Evolutionary conservation across 163 green algal genomes (phyloP).

Genomic region (Botryococcus braunii): DNA sequence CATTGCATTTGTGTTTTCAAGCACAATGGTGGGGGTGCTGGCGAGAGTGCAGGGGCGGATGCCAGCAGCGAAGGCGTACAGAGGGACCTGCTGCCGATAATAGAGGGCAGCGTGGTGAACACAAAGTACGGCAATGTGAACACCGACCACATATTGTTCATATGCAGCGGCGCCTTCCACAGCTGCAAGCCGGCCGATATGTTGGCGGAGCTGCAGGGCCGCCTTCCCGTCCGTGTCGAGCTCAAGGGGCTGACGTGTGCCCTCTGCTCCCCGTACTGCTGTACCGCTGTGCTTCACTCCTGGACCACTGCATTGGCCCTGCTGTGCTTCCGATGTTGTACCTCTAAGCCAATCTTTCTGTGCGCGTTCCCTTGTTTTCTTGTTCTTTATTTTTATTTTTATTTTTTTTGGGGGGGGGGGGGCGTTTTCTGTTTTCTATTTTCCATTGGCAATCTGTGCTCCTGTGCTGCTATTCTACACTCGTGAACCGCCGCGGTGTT

Average conservation of each 20-base stretch:
- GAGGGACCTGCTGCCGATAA: slow-evolving; percentile 93
- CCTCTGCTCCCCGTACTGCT: background rate
- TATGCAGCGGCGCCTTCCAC: slow-evolving; percentile 73
- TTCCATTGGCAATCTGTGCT: no score
- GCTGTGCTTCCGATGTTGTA: slow-evolving; percentile 4
- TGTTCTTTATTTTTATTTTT: no score
- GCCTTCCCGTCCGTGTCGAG: slow-evolving; percentile 89
- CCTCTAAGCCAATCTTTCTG: no score
- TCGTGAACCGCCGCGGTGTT: no score
- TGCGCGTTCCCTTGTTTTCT: no score
- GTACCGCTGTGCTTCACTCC: no score
- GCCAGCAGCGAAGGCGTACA: slow-evolving; percentile 87
- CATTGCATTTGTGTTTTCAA: background rate
- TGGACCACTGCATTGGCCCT: background rate
- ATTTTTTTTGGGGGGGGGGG: no score
- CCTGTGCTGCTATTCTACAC: no score
- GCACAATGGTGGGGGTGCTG: no score
- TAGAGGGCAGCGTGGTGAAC: slow-evolving; percentile 73
- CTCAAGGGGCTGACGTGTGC: slow-evolving; percentile 64
- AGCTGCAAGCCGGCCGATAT: slow-evolving; percentile 85
- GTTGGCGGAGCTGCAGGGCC: slow-evolving; percentile 91
- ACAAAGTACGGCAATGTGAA: slow-evolving; percentile 92
- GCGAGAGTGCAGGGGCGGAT: slow-evolving; percentile 40
- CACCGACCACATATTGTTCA: slow-evolving; percentile 97
- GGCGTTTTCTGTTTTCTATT: no score